These are phyloP conservation scores for Dactylonectria macrodidyma DNA, from an alignment of 2,329 filamentous ascomycete genomes.

Conservation along the genomic window DNA sequence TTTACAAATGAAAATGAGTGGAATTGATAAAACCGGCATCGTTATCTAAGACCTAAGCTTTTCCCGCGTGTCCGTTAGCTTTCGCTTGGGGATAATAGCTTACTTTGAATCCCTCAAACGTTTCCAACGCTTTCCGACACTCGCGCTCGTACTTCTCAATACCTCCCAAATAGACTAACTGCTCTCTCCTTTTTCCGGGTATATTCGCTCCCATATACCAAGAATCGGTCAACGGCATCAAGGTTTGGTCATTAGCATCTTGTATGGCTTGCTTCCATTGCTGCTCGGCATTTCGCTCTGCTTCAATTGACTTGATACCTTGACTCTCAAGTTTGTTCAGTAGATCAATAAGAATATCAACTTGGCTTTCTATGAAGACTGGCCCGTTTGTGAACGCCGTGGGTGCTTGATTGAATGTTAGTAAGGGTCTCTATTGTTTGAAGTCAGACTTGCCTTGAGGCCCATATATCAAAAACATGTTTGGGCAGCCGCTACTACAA, in stretches of 20 bases:
- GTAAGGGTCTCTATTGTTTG: neutral
- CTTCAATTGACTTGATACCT: slow-evolving; percentile 28
- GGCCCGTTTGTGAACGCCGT: slow-evolving; percentile 39
- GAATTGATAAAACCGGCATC: too few species aligned
- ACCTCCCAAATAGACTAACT: slow-evolving; percentile 25
- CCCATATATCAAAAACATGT: slow-evolving; percentile 45
- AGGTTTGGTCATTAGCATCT: slow-evolving; percentile 21
- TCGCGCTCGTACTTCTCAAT: slow-evolving; percentile 23
- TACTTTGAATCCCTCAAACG: slow-evolving; percentile 19
- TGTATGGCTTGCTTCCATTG: slow-evolving; percentile 27
- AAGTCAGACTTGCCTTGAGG: slow-evolving; percentile 34
- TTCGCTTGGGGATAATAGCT: neutral
- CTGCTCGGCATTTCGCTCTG: slow-evolving; percentile 11
- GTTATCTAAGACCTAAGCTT: too few species aligned
- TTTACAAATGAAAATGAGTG: too few species aligned
- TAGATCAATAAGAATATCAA: slow-evolving; percentile 36
- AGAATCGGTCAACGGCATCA: slow-evolving; percentile 25
- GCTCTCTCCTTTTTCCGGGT: slow-evolving; percentile 28
- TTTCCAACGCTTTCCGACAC: slow-evolving; percentile 13
- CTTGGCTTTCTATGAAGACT: slow-evolving; percentile 41
- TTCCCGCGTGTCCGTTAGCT: too few species aligned
- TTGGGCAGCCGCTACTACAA: slow-evolving; percentile 39
- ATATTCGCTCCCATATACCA: slow-evolving; percentile 34
- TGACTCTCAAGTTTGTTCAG: slow-evolving; percentile 30
- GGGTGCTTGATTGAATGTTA: slow-evolving; percentile 22